phyloP scores from a whole-genome alignment of 2,329 filamentous ascomycete species.

The Cladophialophora psammophila region DNA sequence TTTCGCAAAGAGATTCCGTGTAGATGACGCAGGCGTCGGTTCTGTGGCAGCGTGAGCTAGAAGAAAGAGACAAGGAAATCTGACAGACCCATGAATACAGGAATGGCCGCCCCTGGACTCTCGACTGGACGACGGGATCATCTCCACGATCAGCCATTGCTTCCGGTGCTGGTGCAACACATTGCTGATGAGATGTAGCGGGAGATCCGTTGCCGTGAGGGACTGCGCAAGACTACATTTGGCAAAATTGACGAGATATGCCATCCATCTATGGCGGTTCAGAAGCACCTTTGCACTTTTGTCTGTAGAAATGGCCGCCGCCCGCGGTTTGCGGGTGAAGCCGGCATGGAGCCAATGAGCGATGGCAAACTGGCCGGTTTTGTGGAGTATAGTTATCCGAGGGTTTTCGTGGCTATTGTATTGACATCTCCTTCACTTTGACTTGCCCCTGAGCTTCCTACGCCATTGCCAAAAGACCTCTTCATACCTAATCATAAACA shows the following conservation, averaged over 20 bases:
- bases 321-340: constrained; percentile 10
- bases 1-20: constrained; percentile 88
- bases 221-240: background rate
- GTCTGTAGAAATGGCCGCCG: background rate
- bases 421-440: background rate
- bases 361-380: background rate
- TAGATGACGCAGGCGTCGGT: constrained; percentile 86
- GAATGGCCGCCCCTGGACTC: constrained; percentile 52
- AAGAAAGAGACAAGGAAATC: background rate
- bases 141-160: constrained; percentile 33
- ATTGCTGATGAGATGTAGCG: constrained; percentile 14
- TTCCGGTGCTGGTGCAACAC: constrained; percentile 19
- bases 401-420: background rate
- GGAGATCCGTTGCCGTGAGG: background rate
- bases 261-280: background rate
- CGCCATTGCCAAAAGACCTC: background rate
- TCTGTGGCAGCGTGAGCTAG: constrained; percentile 57
- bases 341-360: constrained; percentile 5
- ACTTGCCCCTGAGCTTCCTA: background rate
- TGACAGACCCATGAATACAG: constrained; percentile 58
- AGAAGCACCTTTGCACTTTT: background rate
- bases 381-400: background rate
- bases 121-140: constrained; percentile 21
- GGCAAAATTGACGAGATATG: background rate
- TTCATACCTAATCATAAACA: background rate